Evolutionary conservation across 202 grass and related monocot genomes (phyloP), one percentile per base, ranked within the genome.

Genomic region (Hordeum pubiflorum): DNA sequence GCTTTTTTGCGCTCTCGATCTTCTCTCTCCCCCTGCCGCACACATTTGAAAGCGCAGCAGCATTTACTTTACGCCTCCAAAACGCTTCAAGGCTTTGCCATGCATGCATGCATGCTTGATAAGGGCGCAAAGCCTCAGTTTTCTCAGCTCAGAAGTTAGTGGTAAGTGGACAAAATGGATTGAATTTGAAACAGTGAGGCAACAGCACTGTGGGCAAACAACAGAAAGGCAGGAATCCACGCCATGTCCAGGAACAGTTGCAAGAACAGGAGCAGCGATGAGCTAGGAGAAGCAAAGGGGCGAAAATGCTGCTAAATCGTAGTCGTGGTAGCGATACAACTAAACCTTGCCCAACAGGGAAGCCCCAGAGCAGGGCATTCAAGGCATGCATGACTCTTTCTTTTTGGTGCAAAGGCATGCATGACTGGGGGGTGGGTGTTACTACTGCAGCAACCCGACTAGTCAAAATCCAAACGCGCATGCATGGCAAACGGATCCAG

Each of bases 141-240:
- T 82, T 82, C 78, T 59, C 76, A 77, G 63, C 67, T 86, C 79
- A 70, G 67, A 79, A 89, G 74, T 83, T 86, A 83, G 79, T 75
- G 79, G 79, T 86, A 77, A 82, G 48, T 86, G 74, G 83, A 79
- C 88, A 89, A 82, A 86, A 75, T 46, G 74, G 83, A 83, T 83
- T 89, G 74, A 89, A 90, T 86, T 86, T 80, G 69, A 44, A 76
- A 90, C 65, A 90, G 83, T 86, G 80, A 76, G 80, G 80, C 68
- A 34, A 86, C 41, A 40, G 75, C 24, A 78, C 87, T 79, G 74
- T 86, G 79, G 59, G 38, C 83, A 57, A 23, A 52, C 79, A 86
- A 83, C 65, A 80, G 79, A 83, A 83, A 38, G 80, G 88, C 79
- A 83, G 75, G 75, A 79, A 83, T 89, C 83, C 79, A 83, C 71